These are phyloP conservation scores for Inga leiocalycina DNA, from an alignment of 306 rosid genomes.

Conservation along the genomic window DNA sequence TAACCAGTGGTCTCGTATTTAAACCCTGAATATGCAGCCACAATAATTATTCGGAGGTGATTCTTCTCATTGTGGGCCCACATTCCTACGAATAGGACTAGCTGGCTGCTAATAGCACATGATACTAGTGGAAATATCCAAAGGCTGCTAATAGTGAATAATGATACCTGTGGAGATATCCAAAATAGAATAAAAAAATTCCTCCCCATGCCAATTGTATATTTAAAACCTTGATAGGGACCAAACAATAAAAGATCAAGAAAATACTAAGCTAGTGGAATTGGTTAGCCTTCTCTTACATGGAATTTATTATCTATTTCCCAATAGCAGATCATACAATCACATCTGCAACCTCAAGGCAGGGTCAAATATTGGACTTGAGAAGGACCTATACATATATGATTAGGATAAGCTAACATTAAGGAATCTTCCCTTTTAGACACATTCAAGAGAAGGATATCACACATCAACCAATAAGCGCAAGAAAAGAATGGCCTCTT, in stretches of 20 bases:
- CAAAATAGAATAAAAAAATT: neutral
- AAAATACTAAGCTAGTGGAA: neutral
- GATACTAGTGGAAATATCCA: too few species aligned
- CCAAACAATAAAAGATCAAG: neutral
- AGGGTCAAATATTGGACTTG: constrained; percentile 20
- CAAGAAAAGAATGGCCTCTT: constrained; percentile 67
- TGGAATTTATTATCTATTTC: constrained; percentile 1
- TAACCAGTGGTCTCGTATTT: too few species aligned
- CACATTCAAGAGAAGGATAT: constrained; percentile 7
- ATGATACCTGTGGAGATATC: too few species aligned
- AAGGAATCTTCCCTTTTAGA: constrained; percentile 20
- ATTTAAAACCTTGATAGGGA: neutral
- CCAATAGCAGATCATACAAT: neutral
- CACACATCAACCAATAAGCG: constrained; percentile 14
- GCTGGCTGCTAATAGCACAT: too few species aligned
- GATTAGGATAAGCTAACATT: constrained; percentile 11
- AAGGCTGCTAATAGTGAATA: too few species aligned
- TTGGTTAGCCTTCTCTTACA: neutral
- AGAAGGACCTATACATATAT: constrained; percentile 26
- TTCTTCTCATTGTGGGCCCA: too few species aligned
- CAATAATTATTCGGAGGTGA: too few species aligned
- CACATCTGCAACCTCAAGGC: constrained; percentile 11
- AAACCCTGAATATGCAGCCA: too few species aligned
- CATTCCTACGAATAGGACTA: too few species aligned
- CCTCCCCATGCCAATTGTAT: neutral